Evolutionary conservation across 352 stramenopile species (phyloP), one percentile per base, ranked within the genome.

Genomic region (Blastocystis sp.): DNA sequence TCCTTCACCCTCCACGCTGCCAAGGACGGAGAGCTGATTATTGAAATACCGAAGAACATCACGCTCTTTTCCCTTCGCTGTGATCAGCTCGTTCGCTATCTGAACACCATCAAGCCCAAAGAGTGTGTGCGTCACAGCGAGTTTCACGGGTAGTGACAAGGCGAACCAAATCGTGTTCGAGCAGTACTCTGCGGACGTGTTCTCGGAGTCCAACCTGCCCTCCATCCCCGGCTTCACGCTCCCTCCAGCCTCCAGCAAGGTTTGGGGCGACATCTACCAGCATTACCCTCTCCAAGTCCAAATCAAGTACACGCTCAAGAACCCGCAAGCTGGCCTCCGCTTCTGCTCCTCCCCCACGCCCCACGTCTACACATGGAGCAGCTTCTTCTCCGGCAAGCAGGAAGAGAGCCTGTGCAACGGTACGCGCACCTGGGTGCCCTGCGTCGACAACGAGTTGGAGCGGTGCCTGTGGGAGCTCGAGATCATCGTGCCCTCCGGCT

Each of bases 361-460:
- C 10, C 74, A 84, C 62, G 28, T 84, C 19, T 84, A 38, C 38
- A 64, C 74, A 2, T 84, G 74, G 74, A 84, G 62, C 64, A 64
- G 3, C 19, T 71, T 84, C 41, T 67, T 71, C 38, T 67, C 59
- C 3, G 59, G 62, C 21, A 67, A 84, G 59, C 59, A 71, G 43
- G 74, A 84, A 71, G 62, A 71, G 38, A 52, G 21, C n/a, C 48
- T 84, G 19, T 67, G 74, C 38, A 84, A 67, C 43, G 74, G 74
- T 2, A 71, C 52, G n/a, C 43, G 74, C 19, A 71, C 59, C 10
- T 84, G 74, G 74, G 28, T 84, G n/a, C 74, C 74, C 2, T 84
- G 74, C 43, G 19, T 84, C n/a, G 74, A 84, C 48, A 56, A 38
- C 14, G 74, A 84, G 0, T 19, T 84, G 4, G 74, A 84, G 62